These are phyloP conservation scores for Bocquillonia castaneifolia DNA, from an alignment of 441 rosid genomes.

Conservation along the genomic window DNA sequence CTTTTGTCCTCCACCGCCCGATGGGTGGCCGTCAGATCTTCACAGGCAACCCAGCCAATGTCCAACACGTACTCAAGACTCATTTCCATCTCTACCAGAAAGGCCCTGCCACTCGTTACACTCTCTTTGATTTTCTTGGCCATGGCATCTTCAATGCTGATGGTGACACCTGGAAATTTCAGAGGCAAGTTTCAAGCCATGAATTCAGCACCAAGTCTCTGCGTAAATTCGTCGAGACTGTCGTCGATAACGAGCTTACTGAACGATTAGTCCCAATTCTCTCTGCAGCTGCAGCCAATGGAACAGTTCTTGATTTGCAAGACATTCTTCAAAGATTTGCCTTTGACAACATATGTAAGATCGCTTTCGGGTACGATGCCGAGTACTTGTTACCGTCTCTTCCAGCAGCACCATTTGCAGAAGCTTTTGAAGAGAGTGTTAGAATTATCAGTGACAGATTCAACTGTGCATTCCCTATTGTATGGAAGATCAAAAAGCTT, in stretches of 20 bases:
- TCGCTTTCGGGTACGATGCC: conserved; percentile 63
- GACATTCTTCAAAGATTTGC: conserved; percentile 61
- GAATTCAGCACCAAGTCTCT: conserved; percentile 65
- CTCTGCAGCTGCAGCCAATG: conserved; percentile 21
- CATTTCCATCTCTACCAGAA: conserved; percentile 45
- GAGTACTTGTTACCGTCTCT: conserved; percentile 41
- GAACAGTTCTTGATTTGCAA: conserved; percentile 41
- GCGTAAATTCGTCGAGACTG: conserved; percentile 48
- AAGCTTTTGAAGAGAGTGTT: conserved; percentile 50
- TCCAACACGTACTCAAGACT: conserved; percentile 60
- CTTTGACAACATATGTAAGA: conserved; percentile 59
- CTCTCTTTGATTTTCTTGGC: conserved; percentile 51
- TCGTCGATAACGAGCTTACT: conserved; percentile 46
- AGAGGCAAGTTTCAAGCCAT: conserved; percentile 58
- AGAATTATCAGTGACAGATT: conserved; percentile 35
- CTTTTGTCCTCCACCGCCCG: conserved; percentile 30
- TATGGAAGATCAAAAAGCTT: conserved; percentile 47
- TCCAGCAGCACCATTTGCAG: conserved; percentile 34
- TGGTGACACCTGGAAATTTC: conserved; percentile 60
- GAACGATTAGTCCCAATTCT: conserved; percentile 48
- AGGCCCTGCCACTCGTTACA: conserved; percentile 24
- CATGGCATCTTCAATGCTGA: conserved; percentile 57
- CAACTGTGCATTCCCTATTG: conserved; percentile 9
- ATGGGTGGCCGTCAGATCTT: conserved; percentile 32
- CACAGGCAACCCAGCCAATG: conserved; percentile 57